Conservation (phyloP, 2,329 filamentous ascomycete species). For the Aspergillus bombycis region DNA sequence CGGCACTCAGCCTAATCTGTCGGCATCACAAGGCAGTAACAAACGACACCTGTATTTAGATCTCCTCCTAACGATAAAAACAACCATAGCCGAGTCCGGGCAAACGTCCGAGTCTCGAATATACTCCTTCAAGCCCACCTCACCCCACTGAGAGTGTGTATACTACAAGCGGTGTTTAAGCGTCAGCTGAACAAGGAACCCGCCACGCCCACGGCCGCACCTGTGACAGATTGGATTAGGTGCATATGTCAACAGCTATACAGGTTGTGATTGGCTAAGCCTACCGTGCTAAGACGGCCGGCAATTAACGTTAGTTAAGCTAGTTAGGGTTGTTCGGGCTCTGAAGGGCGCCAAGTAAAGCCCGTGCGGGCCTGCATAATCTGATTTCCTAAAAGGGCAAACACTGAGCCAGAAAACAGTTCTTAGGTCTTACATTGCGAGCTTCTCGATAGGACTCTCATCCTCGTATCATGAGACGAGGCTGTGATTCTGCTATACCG, state of each 20-base stretch:
- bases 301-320: not conserved
- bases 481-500: no score
- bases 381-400: not conserved
- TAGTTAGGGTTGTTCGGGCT: no score
- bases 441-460: not conserved
- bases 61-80: no score
- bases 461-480: not conserved
- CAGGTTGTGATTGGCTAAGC: not conserved
- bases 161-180: no score
- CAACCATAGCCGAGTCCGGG: no score
- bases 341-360: not conserved
- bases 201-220: not conserved
- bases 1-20: not conserved
- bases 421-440: no score
- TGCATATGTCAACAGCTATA: not conserved
- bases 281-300: not conserved
- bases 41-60: no score
- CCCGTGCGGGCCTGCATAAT: not conserved
- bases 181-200: not conserved
- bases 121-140: no score
- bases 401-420: conserved; percentile 6
- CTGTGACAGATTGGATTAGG: not conserved
- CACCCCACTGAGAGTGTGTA: no score
- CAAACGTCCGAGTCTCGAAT: no score
- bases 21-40: not conserved